These are phyloP conservation scores for Halocafeteria seosinensis DNA, from an alignment of 108 stramenopile species.

Conservation along the genomic window DNA sequence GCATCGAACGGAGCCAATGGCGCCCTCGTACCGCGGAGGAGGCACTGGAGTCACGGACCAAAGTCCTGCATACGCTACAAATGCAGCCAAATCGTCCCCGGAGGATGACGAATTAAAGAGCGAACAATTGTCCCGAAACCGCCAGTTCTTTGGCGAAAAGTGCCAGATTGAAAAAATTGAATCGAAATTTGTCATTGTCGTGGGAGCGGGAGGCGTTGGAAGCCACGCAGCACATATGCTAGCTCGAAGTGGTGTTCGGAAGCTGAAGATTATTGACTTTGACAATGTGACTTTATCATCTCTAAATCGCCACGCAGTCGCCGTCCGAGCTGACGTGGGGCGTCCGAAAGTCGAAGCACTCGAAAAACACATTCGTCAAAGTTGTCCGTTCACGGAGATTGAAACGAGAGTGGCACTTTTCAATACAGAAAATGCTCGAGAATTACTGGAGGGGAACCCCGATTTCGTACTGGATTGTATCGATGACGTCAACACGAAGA, in stretches of 20 bases:
- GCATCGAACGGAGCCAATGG: too few species aligned
- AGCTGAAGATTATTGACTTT: slow-evolving; percentile 81
- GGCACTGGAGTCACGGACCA: too few species aligned
- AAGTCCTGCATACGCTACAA: too few species aligned
- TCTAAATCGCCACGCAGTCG: slow-evolving; percentile 92
- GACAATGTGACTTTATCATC: slow-evolving; percentile 89
- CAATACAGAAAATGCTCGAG: slow-evolving; percentile 12
- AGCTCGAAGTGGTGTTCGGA: slow-evolving; percentile 63
- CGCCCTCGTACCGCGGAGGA: too few species aligned
- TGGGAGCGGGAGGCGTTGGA: slow-evolving; percentile 90
- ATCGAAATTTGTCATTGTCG: slow-evolving; percentile 49
- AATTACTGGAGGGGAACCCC: slow-evolving; percentile 19
- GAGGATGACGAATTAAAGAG: slow-evolving; percentile 10
- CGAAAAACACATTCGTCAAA: slow-evolving; percentile 29
- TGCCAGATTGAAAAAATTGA: slow-evolving; percentile 41
- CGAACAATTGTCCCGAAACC: slow-evolving; percentile 75
- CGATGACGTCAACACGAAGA: slow-evolving; percentile 93
- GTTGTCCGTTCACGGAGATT: slow-evolving; percentile 34
- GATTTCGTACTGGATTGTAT: slow-evolving; percentile 89
- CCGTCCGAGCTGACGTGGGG: slow-evolving; percentile 71
- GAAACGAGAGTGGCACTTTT: slow-evolving; percentile 31
- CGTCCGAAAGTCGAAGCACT: slow-evolving; percentile 64
- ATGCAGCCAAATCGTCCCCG: too few species aligned
- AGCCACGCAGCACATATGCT: slow-evolving; percentile 83
- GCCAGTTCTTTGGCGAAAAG: slow-evolving; percentile 65